Evolutionary conservation across 352 stramenopile species (phyloP), one percentile per base, ranked within the genome.

Genomic region (Phytophthora melonis): DNA sequence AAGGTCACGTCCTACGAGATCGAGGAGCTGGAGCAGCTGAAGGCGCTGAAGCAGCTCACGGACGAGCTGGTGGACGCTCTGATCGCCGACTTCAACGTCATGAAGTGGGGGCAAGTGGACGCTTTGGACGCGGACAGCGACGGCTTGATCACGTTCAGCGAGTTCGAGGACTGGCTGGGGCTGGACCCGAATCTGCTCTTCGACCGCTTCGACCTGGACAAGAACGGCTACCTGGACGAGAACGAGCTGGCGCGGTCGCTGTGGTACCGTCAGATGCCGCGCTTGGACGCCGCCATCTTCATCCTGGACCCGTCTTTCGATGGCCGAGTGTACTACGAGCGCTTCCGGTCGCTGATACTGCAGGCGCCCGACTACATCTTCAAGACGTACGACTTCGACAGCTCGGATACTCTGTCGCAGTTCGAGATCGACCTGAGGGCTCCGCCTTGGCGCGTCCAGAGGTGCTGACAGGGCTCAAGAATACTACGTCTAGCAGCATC

Each of bases 161-260:
- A 96, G 63, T 96, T 96, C 58, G 76, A 86, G 19, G 53, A 32
- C 6, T 96, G 89, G 89, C 41, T 96, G 36, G 87, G 87, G 1
- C 21, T 87, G 11, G 89, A 96, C 62, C 81, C 88, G 6, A 89
- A 89, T 49, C 58, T 96, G n/a, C 61, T 95, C 58, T 96, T 96
- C 61, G 89, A 95, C 50, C 79, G 78, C 39, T 96, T 93, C 59
- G 89, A 96, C 49, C 45, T 94, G 36, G 89, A 96, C 81, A 96
- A 96, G 67, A 94, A 86, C 47, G 89, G 88, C 0, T 95, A 87
- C 49, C 63, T 96, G 43, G 89, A 96, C 60, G 89, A 96, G 60
- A 93, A 93, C 49, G 89, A 96, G 43, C 80, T 96, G 1, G 83
- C 88, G 6, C 75, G 85, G 1, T 78, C 81, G 18, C 59, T 96